Evolutionary conservation across 2,329 filamentous ascomycete genomes (phyloP), one percentile per base, ranked within the genome.

Genomic region (Calonectria pseudoreteaudii): DNA sequence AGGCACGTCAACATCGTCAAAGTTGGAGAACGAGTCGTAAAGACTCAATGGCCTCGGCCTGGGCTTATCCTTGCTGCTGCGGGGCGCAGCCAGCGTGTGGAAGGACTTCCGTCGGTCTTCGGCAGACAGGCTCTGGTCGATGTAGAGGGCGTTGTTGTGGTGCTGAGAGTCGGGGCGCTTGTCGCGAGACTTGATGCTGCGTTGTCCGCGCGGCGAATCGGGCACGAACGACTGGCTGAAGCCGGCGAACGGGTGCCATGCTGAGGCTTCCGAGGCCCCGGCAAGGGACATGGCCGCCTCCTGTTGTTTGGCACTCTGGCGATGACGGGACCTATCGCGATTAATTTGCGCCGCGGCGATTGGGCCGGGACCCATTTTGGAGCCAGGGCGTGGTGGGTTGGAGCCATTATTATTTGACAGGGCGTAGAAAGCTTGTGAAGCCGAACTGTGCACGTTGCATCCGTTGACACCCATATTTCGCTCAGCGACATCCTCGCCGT

Each of bases 401-500:
- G 78, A 73, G 9, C 72, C 72, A 11, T 41, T 62, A 26, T 60
- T 62, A 62, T 4, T 62, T 23, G 56, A 41, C 56, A 36, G 56
- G 11, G 83, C 78, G 74, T 87, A 86, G 36, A 85, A 86, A 2
- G 83, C 82, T 31, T 82, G 81, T 0, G 84, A 83, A 14, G 82
- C 83, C 14, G 79, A 70, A 2, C 84, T 85, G 10, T 81, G 77
- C 8, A 86, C 74, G 66, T 85, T 77, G 44, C 81, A 41, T 2
- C 79, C 78, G 28, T 85, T 88, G 30, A 84, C 80, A 5, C 81
- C 82, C 58, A 91, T 84, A 74, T 93, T 93, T 41, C 92, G 86
- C 75, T 92, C 90, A 2, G 91, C 91, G 2, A 93, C 90, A 79
- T 93, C 91, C 80, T 93, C 92, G n/a, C 89, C 91, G 76, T 91